Evolutionary conservation across 2,329 filamentous ascomycete genomes (phyloP), one percentile per base, ranked within the genome.

Genomic region (Cladorrhinum sp.): DNA sequence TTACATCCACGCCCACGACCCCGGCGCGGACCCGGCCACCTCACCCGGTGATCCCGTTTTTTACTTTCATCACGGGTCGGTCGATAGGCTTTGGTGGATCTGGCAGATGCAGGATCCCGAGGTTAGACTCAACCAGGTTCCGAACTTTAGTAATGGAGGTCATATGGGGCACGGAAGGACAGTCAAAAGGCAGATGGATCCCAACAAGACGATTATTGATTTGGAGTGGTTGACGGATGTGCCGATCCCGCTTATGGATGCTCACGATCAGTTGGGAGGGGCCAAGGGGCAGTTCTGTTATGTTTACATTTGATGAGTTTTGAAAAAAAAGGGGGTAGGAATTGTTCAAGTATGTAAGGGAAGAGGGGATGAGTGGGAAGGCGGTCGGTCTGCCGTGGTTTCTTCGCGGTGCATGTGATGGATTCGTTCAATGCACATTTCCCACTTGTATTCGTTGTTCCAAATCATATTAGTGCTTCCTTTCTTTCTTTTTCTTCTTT

Each of bases 1-100:
- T 58, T 76, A 75, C 63, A 67, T 73, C 55, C 69, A 71, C 7
- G 72, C 68, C 2, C 74, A 72, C 23, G 75, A 77, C 64, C 74
- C 75, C 0, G 75, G 75, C 27, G 73, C 73, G 50, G 74, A 75
- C 61, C 64, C 70, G 2, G 67, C 67, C 53, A 18, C 38, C n/a
- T 55, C 36, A 13, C 50, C 65, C 66, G 63, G 63, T 6, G 68
- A 69, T 49, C 67, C 66, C 12, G 62, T 45, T 16, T 69, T 69
- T 23, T 69, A 64, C 45, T 63, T 69, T 4, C 68, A 69, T 54
- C 68, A 69, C 50, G 64, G 55, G 16, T 55, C 62, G 55, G 48
- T 69, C 20, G 68, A 69, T 38, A 62, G 66, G 9, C 54, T 68
- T 18, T 68, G 65, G 48, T 66, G 63, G 61, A 66, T 68, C 45